Conservation (phyloP, 495 filamentous ascomycete genomes). For the Apiosordaria backusii region DNA sequence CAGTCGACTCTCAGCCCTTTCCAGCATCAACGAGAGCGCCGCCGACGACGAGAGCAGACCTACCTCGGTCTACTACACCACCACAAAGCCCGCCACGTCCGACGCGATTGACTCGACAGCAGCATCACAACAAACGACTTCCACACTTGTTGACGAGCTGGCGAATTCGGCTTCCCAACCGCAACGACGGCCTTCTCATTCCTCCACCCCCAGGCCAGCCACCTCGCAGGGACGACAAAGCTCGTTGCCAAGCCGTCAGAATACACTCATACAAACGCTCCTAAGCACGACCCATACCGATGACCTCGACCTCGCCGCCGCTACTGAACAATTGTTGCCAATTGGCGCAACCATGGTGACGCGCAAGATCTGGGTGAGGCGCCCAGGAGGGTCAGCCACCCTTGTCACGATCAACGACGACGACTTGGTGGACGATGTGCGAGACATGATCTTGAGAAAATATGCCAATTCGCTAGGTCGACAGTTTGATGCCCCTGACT, state of each 20-base stretch:
- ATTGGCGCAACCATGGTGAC: constrained; percentile 55
- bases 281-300: constrained; percentile 34
- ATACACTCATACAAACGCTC: constrained; percentile 46
- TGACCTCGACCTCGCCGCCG: constrained; percentile 28
- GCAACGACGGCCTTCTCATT: background rate
- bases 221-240: constrained; percentile 43
- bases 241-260: constrained; percentile 46
- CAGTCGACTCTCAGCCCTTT: constrained; percentile 11
- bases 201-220: constrained; percentile 24
- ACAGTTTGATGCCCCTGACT: constrained; percentile 84
- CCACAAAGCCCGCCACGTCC: constrained; percentile 7
- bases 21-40: constrained; percentile 18
- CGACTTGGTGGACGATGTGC: constrained; percentile 90
- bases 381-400: constrained; percentile 79
- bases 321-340: constrained; percentile 35
- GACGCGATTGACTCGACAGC: constrained; percentile 5
- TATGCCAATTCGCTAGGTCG: constrained; percentile 89
- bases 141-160: constrained; percentile 2
- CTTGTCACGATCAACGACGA: constrained; percentile 80
- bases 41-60: constrained; percentile 2
- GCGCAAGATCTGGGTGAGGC: constrained; percentile 91
- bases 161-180: constrained; percentile 9
- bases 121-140: constrained; percentile 6
- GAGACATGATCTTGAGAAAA: constrained; percentile 87
- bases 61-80: background rate